phyloP scores from a whole-genome alignment of 2,329 filamentous ascomycete species.

The Nothomitra cinnamomea region DNA sequence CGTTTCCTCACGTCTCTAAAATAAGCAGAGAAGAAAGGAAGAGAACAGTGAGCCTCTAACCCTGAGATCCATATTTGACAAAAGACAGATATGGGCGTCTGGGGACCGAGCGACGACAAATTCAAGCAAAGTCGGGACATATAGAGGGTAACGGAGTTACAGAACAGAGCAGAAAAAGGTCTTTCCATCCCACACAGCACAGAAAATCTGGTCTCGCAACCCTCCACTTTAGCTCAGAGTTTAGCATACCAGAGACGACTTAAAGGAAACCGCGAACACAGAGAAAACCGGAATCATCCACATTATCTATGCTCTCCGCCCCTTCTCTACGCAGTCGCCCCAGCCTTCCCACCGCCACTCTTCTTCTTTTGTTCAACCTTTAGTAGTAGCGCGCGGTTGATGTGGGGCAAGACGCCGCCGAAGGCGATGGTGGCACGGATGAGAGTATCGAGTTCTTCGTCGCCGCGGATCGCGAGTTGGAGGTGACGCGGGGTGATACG shows the following conservation, averaged over 20 bases:
- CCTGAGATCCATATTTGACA: too few relatives aligned
- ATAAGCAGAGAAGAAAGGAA: too few relatives aligned
- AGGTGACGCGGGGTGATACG: constrained; percentile 96
- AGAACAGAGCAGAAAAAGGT: too few relatives aligned
- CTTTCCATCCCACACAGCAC: too few relatives aligned
- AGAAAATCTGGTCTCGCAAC: too few relatives aligned
- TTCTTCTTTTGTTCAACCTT: constrained; percentile 99
- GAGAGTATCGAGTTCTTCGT: constrained; percentile 93
- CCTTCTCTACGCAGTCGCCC: background rate
- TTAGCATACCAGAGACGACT: background rate
- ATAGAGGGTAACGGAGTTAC: too few relatives aligned
- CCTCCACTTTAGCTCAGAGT: too few relatives aligned
- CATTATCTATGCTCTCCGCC: background rate
- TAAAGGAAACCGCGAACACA: background rate
- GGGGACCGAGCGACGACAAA: too few relatives aligned
- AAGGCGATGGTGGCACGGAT: constrained; percentile 97
- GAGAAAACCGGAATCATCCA: background rate
- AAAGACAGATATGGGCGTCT: too few relatives aligned
- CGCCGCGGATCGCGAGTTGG: constrained; percentile 93
- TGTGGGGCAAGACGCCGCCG: constrained; percentile 94
- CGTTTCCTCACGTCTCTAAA: too few relatives aligned
- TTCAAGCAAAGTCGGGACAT: too few relatives aligned
- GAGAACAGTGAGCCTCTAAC: too few relatives aligned
- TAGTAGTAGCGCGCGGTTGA: constrained; percentile 89
- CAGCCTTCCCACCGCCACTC: constrained; percentile 34